phyloP scores from a whole-genome alignment of 2,329 filamentous ascomycete genomes.

The Phoma sp. region DNA sequence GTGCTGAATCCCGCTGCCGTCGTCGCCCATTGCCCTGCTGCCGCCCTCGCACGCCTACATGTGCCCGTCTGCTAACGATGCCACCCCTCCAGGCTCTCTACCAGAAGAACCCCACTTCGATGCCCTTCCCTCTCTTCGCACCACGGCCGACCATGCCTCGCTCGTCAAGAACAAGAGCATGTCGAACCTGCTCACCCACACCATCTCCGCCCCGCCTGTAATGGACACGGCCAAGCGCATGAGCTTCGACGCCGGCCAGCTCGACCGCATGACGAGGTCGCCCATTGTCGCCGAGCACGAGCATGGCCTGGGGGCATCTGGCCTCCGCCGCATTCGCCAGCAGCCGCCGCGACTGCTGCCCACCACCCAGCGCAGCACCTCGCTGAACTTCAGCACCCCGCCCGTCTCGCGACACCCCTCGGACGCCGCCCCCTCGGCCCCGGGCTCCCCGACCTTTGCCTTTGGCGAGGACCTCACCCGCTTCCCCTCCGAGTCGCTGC shows the following conservation, averaged over 20 bases:
- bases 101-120: constrained; percentile 41
- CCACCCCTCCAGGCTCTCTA: constrained; percentile 44
- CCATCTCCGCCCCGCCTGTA: constrained; percentile 44
- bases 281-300: constrained; percentile 86
- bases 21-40: neutral
- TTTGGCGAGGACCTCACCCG: constrained; percentile 88
- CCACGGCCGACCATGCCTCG: constrained; percentile 40
- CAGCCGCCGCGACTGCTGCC: constrained; percentile 66
- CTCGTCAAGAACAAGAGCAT: constrained; percentile 60
- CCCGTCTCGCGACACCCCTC: constrained; percentile 58
- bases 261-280: constrained; percentile 78
- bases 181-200: constrained; percentile 54
- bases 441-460: constrained; percentile 70
- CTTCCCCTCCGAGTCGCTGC: constrained; percentile 93
- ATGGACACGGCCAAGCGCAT: constrained; percentile 70
- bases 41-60: constrained; percentile 14
- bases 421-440: constrained; percentile 67
- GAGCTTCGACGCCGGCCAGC: constrained; percentile 76
- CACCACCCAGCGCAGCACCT: constrained; percentile 70
- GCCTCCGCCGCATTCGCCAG: constrained; percentile 92
- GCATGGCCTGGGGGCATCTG: constrained; percentile 83
- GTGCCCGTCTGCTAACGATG: constrained; percentile 35
- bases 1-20: neutral
- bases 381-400: constrained; percentile 70
- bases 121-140: constrained; percentile 27